These are phyloP conservation scores for Saprolegnia diclina DNA, from an alignment of 352 stramenopile genomes.

Conservation along the genomic window DNA sequence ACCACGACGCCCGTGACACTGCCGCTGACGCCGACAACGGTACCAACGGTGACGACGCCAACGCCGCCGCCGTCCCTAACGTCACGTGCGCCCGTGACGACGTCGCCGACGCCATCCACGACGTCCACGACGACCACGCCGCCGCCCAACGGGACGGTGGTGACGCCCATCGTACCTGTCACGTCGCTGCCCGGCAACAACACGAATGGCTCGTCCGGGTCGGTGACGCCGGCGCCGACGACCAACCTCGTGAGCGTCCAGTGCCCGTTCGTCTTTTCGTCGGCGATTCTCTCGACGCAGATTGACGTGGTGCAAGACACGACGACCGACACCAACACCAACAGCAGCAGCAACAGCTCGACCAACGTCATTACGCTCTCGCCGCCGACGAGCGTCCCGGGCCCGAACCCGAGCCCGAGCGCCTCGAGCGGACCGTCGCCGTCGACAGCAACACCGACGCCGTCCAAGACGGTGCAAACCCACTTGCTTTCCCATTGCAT, in stretches of 20 bases:
- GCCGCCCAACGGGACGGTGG: slow-evolving; percentile 7
- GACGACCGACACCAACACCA: slow-evolving; percentile 34
- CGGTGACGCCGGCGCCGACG: neutral
- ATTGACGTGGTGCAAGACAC: slow-evolving; percentile 3
- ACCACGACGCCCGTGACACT: slow-evolving; percentile 4
- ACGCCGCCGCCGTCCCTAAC: neutral
- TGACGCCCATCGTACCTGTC: neutral
- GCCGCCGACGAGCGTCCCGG: neutral
- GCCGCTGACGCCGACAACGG: slow-evolving; percentile 5
- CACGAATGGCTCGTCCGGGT: slow-evolving; percentile 1
- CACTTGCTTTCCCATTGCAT: neutral
- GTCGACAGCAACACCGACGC: slow-evolving; percentile 24
- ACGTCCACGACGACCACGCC: neutral
- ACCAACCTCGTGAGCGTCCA: neutral
- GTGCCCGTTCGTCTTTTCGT: slow-evolving; percentile 24
- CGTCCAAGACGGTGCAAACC: slow-evolving; percentile 18
- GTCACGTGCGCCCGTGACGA: neutral
- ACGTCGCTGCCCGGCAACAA: neutral
- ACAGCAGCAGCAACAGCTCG: slow-evolving; percentile 25
- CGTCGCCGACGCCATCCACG: neutral
- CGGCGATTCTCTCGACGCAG: slow-evolving; percentile 20
- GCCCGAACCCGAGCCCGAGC: neutral
- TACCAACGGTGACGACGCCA: slow-evolving; percentile 7
- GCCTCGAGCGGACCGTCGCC: neutral
- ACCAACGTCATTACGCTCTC: slow-evolving; percentile 23